Base-by-base conservation (phyloP, 2,329 filamentous ascomycete genomes). In the Thielaviopsis punctulata region DNA sequence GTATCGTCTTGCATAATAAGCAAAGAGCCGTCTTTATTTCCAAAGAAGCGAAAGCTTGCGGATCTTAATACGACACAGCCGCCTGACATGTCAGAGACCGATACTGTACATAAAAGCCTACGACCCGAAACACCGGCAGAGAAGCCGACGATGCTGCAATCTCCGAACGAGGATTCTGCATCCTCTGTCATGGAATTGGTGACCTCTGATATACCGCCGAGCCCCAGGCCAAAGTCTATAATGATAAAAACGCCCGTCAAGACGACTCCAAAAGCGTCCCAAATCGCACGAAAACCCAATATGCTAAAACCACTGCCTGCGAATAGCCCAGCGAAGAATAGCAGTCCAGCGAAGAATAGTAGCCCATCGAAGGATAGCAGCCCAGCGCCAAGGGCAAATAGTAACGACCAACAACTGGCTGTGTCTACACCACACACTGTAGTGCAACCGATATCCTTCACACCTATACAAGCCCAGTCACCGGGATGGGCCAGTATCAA, bases 401-500 rank as follows among this genome's bases (percentile, higher is more conserved):
- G n/a, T n/a, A n/a, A n/a, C n/a, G n/a, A n/a, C n/a, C n/a, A n/a
- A n/a, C 25, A 27, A 27, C 25, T 10, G 25, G 33, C 33, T 39
- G 33, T 15, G 4, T 5, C 33, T 39, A 7, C 18, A 18, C 33
- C 5, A 39, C 2, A 39, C 15, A 15, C 33, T n/a, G 33, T 15
- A n/a, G 13, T 15, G 3, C 27, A 4, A 4, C 41, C 18, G 12
- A 46, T 18, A 44, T 15, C 36, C 36, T 41, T 41, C 19, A 30
- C 36, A 7, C 48, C 19, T 5, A 15, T 22, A 24, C 48, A 25
- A 27, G 9, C 43, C 9, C 8, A 15, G 1, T 1, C 23, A 24
- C 44, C 49, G 6, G n/a, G 41, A 3, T 51, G 49, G 43, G 49
- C 27, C n/a, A 51, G 49, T n/a, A 19, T 51, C 18, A 46, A 51